These are phyloP conservation scores for Zizania latifolia DNA, from an alignment of 176 grass and related monocot species.

Conservation along the genomic window DNA sequence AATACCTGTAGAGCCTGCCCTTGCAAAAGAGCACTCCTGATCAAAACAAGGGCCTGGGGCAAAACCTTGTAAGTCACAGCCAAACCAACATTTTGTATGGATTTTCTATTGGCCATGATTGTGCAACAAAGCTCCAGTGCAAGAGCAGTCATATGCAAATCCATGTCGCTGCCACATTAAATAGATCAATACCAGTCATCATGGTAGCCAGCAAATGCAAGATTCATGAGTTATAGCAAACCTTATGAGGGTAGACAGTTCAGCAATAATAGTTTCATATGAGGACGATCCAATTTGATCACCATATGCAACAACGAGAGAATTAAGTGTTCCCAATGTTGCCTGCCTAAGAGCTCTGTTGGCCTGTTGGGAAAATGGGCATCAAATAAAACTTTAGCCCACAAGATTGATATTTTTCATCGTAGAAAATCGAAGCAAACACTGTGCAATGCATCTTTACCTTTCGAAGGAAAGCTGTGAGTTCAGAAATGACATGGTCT, in stretches of 20 bases:
- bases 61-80: constrained; percentile 77
- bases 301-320: constrained; percentile 74
- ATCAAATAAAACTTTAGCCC: neutral
- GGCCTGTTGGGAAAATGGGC: constrained; percentile 38
- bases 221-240: constrained; percentile 8
- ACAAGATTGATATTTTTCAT: neutral
- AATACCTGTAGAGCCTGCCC: constrained; percentile 81
- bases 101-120: constrained; percentile 73
- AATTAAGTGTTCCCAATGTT: constrained; percentile 73
- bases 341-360: constrained; percentile 86
- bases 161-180: constrained; percentile 59
- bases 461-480: constrained; percentile 84
- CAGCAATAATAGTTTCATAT: constrained; percentile 78
- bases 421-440: neutral
- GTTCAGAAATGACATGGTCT: constrained; percentile 87
- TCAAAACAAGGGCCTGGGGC: constrained; percentile 78
- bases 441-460: constrained; percentile 12
- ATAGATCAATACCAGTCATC: neutral
- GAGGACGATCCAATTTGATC: constrained; percentile 71
- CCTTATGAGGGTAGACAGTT: constrained; percentile 91
- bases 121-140: constrained; percentile 90
- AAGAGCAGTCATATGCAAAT: constrained; percentile 91
- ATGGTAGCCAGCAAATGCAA: neutral
- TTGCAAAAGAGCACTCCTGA: constrained; percentile 87
- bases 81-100: constrained; percentile 70